A percentile compares a stretch with the other conserved stretches of the same genome.
Evolutionary conservation across 331 rosid species (phyloP).

Genomic region (Dryas integrifolia): DNA sequence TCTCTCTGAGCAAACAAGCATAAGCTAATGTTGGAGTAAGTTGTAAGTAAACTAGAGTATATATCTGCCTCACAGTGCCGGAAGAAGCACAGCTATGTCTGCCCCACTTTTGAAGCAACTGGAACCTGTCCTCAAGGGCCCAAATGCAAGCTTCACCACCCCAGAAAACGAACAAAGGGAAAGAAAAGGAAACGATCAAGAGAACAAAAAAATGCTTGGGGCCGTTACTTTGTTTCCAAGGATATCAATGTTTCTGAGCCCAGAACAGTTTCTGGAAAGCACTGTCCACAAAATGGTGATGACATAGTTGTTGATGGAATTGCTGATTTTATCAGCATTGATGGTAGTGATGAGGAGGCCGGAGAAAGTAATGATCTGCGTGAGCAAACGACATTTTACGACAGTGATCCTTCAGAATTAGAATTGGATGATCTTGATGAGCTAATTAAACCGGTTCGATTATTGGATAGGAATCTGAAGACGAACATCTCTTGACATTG

Average conservation of each 20-base stretch:
- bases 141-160: constrained; percentile 93
- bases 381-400: constrained; percentile 33
- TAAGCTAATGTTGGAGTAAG: constrained; percentile 30
- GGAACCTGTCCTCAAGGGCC: constrained; percentile 67
- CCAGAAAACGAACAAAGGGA: constrained; percentile 51
- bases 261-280: constrained; percentile 32
- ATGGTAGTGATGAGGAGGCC: constrained; percentile 41
- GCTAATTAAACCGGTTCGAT: constrained; percentile 49
- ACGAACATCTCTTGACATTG: constrained; percentile 19
- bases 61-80: constrained; percentile 62
- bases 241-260: constrained; percentile 34
- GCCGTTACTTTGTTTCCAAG: constrained; percentile 70
- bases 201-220: constrained; percentile 43
- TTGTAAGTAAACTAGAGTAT: constrained; percentile 28
- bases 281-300: constrained; percentile 19
- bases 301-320: constrained; percentile 30
- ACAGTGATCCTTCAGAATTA: constrained; percentile 39
- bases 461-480: constrained; percentile 35
- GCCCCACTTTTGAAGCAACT: constrained; percentile 77
- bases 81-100: constrained; percentile 91
- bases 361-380: constrained; percentile 34
- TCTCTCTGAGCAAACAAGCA: constrained; percentile 17
- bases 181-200: constrained; percentile 72
- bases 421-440: constrained; percentile 52
- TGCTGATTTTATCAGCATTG: constrained; percentile 55